Conservation (phyloP, 2,329 filamentous ascomycete genomes). For the Xylariales sp. region DNA sequence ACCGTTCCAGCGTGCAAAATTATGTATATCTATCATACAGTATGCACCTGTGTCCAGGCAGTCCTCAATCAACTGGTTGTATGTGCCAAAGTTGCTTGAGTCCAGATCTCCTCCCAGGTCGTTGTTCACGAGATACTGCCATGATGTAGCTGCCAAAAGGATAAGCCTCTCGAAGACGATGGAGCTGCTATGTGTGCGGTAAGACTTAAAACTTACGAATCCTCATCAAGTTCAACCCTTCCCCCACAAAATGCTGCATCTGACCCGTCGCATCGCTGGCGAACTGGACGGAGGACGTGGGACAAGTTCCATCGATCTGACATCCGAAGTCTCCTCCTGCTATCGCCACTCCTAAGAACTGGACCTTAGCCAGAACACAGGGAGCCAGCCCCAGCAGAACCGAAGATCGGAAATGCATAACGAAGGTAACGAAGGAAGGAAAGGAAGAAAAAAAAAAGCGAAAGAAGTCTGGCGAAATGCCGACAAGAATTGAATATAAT, state of each 20-base stretch:
- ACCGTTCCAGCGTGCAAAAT: slow-evolving; percentile 58
- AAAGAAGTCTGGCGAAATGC: too few relatives aligned
- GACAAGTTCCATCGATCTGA: slow-evolving; percentile 38
- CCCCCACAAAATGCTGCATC: slow-evolving; percentile 53
- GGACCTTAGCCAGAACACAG: slow-evolving; percentile 19
- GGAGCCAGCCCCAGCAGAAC: slow-evolving; percentile 14
- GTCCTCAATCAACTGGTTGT: slow-evolving; percentile 50
- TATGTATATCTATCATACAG: slow-evolving; percentile 58
- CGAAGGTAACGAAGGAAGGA: slow-evolving; percentile 10
- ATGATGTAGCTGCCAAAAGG: slow-evolving; percentile 37
- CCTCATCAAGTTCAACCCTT: slow-evolving; percentile 52
- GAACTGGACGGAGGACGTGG: slow-evolving; percentile 27
- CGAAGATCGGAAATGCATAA: too few relatives aligned
- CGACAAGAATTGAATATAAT: too few relatives aligned
- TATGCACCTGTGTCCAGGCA: slow-evolving; percentile 52
- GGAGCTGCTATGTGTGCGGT: background rate
- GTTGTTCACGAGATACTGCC: slow-evolving; percentile 56
- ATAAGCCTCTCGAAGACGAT: too few relatives aligned
- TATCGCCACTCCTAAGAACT: slow-evolving; percentile 36
- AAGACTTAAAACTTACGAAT: slow-evolving; percentile 32
- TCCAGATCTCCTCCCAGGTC: slow-evolving; percentile 46
- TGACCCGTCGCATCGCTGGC: slow-evolving; percentile 39
- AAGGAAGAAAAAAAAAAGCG: slow-evolving; percentile 9
- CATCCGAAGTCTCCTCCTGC: slow-evolving; percentile 46
- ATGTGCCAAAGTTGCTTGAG: slow-evolving; percentile 41